Evolutionary conservation across 192 early-diverging fungal species (phyloP), one percentile per base, ranked within the genome.

Genomic region (Dissophora ornata): DNA sequence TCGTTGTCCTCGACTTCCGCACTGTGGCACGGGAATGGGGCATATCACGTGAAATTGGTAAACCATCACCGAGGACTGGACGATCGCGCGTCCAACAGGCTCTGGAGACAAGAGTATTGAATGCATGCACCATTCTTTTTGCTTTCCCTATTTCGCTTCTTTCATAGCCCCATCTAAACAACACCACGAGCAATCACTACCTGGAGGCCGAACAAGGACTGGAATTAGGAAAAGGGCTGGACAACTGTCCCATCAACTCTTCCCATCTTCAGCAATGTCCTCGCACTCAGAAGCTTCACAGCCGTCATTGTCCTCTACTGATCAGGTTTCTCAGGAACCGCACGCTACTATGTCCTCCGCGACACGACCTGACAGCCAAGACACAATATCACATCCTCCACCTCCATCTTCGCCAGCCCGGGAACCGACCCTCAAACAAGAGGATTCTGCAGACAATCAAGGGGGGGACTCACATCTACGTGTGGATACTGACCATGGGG

Each of bases 321-420:
- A 45, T 45, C 44, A 45, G 44, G 15, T n/a, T n/a, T 9, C 44
- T n/a, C 44, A 45, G 18, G 12, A 45, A 45, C 44, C 9, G 4
- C 10, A 45, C 44, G n/a, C 29, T 7, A n/a, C 10, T 7, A 51
- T 54, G 30, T 54, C 52, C 22, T 34, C 30, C 33, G 8, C n/a
- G 3, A 8, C 38, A 19, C 28, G 64, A 11, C 64, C 64, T 18
- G 64, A 67, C n/a, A 67, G 64, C 29, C 52, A 56, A 18, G 64
- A 67, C 22, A 67, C 64, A 29, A 67, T 67, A 38, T 56, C 64
- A 28, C n/a, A 36, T 24, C 49, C 29, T 1, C 38, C 19, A 8
- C 34, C 48, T 0, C 50, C 62, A n/a, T 45, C 57, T n/a, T 33
- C 42, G 2, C 30, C 16, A 22, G 21, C 58, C 4, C 18, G 11